Percentiles rank a stretch among this genome's conserved stretches.
These are phyloP conservation scores for Talaromyces sp. DNA, from an alignment of 2,329 filamentous ascomycete species.

Conservation along the genomic window DNA sequence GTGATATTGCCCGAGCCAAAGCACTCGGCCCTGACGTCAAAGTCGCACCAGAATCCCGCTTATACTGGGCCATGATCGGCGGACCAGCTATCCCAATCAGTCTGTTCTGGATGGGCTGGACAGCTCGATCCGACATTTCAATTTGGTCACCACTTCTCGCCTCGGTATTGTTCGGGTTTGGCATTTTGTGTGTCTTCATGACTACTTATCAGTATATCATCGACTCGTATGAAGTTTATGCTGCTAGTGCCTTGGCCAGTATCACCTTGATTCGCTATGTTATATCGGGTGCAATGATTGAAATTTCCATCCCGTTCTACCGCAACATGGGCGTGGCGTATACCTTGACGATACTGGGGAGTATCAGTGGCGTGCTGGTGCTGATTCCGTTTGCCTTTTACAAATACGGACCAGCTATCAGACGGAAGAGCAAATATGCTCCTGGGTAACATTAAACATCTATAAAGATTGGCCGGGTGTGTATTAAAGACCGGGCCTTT, in stretches of 20 bases:
- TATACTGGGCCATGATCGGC: conserved; percentile 52
- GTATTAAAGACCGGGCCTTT: too few relatives aligned
- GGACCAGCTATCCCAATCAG: conserved; percentile 47
- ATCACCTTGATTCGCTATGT: conserved; percentile 39
- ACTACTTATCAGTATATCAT: conserved; percentile 54
- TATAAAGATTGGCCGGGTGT: background rate
- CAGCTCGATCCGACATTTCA: conserved; percentile 36
- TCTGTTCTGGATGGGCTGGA: conserved; percentile 59
- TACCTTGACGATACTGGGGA: conserved; percentile 39
- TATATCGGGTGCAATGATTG: conserved; percentile 31
- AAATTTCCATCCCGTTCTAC: conserved; percentile 33
- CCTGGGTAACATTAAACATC: background rate
- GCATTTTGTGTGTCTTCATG: conserved; percentile 47
- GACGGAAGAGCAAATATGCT: conserved; percentile 15
- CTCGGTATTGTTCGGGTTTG: conserved; percentile 49
- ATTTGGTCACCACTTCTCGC: conserved; percentile 34
- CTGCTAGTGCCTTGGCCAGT: conserved; percentile 43
- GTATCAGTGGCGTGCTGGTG: conserved; percentile 40
- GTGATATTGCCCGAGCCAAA: conserved; percentile 39
- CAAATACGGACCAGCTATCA: conserved; percentile 36
- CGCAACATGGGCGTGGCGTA: conserved; percentile 34
- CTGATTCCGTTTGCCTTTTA: conserved; percentile 44
- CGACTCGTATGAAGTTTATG: conserved; percentile 50
- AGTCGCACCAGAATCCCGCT: conserved; percentile 50
- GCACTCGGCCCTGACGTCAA: conserved; percentile 27